These are phyloP conservation scores for Penicillium sp. DNA, from an alignment of 2,329 filamentous ascomycete species.

Conservation along the genomic window DNA sequence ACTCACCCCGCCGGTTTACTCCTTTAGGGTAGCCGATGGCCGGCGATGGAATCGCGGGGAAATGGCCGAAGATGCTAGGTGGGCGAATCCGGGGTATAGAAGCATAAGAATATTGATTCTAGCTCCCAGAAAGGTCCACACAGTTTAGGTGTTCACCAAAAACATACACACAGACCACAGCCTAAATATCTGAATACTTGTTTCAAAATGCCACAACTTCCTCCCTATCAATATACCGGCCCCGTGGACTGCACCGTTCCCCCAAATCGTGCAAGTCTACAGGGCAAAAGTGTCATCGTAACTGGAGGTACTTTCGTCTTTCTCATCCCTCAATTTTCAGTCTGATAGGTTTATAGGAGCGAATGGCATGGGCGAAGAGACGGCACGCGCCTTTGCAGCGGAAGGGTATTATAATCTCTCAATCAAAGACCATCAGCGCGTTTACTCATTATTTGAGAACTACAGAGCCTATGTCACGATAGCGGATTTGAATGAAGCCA, in stretches of 20 bases:
- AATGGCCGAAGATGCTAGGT: not conserved
- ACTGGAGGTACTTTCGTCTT: slow-evolving; percentile 3
- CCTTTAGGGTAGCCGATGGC: slow-evolving; percentile 3
- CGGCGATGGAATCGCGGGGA: slow-evolving; percentile 1
- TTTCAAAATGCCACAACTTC: slow-evolving; percentile 8
- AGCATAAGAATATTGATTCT: too few relatives aligned
- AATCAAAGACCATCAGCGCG: not conserved
- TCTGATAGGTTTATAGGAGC: slow-evolving; percentile 42
- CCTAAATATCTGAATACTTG: not conserved
- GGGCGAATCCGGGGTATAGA: not conserved
- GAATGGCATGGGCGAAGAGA: slow-evolving; percentile 14
- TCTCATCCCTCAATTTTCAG: not conserved
- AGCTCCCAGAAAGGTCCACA: not conserved
- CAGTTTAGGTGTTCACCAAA: not conserved
- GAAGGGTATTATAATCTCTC: not conserved
- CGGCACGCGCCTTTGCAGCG: slow-evolving; percentile 7
- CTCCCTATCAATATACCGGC: slow-evolving; percentile 11
- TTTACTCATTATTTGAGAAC: not conserved
- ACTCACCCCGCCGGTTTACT: slow-evolving; percentile 11
- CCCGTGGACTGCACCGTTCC: slow-evolving; percentile 7
- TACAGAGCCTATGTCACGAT: slow-evolving; percentile 26
- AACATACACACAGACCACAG: too few relatives aligned
- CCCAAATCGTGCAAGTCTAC: not conserved
- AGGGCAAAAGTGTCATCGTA: slow-evolving; percentile 10
- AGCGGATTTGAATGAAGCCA: slow-evolving; percentile 39